Evolutionary conservation across 2,329 filamentous ascomycete genomes (phyloP).

Genomic region (Phyllosticta citribraziliensis): DNA sequence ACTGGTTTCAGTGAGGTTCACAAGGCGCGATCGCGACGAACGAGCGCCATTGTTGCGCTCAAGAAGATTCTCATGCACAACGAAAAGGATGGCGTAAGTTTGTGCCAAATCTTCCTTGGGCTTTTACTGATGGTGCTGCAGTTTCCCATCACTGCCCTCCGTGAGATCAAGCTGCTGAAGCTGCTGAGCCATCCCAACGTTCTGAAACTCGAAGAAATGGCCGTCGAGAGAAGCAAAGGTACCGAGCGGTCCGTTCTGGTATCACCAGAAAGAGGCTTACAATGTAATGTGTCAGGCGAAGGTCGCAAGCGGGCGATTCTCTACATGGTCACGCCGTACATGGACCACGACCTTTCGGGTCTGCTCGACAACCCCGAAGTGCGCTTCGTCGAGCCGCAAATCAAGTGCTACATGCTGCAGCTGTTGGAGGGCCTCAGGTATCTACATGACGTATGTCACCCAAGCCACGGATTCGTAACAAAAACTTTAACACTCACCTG

Average conservation of each 20-base stretch:
- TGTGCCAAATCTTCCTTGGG: constrained; percentile 8
- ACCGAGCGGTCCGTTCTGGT: constrained; percentile 34
- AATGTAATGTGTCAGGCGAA: constrained; percentile 33
- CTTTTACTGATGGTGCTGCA: constrained; percentile 22
- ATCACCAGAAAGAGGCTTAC: constrained; percentile 49
- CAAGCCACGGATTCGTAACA: constrained; percentile 23
- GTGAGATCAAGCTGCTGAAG: constrained; percentile 96
- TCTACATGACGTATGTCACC: constrained; percentile 54
- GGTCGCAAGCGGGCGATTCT: constrained; percentile 62
- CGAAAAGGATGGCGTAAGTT: constrained; percentile 81
- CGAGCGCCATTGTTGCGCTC: constrained; percentile 68
- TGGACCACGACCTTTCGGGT: constrained; percentile 97
- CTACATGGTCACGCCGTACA: constrained; percentile 98
- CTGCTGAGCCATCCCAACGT: constrained; percentile 87
- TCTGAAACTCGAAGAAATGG: constrained; percentile 86
- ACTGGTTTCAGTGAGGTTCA: constrained; percentile 62
- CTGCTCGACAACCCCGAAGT: constrained; percentile 91
- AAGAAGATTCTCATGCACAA: constrained; percentile 99
- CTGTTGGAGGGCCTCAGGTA: constrained; percentile 83
- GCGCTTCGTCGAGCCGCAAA: constrained; percentile 75
- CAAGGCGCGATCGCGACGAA: constrained; percentile 69
- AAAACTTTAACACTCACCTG: constrained; percentile 5
- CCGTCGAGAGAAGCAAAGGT: constrained; percentile 67
- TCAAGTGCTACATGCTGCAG: constrained; percentile 97
- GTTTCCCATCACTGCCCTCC: constrained; percentile 95